Evolutionary conservation across 306 rosid genomes (phyloP).

Genomic region (Trichosanthes cucumerina): DNA sequence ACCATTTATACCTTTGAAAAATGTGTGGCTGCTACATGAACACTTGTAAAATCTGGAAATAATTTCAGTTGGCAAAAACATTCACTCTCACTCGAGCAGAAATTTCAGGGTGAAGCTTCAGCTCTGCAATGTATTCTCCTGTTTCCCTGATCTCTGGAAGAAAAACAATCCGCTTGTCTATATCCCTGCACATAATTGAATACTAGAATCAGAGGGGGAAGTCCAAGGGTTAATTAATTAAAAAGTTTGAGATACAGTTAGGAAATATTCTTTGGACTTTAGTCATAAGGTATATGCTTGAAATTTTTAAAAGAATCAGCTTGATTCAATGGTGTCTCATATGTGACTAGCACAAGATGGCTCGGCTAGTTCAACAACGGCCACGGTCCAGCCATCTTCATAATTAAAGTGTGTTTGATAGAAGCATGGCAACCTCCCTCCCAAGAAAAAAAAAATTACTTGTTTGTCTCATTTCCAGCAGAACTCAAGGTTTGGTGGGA

Average conservation of each 20-base stretch:
- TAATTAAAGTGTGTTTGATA: not conserved
- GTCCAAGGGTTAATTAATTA: not conserved
- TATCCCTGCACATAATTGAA: conserved; percentile 42
- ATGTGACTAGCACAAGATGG: not conserved
- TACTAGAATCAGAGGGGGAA: not conserved
- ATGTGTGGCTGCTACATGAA: conserved; percentile 3
- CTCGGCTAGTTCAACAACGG: not conserved
- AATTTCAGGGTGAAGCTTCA: conserved; percentile 96
- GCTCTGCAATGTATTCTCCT: conserved; percentile 78
- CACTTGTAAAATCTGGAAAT: not conserved
- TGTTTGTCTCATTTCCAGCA: no score
- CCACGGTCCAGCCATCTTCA: not conserved
- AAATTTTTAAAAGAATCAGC: not conserved
- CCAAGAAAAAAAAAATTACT: no score
- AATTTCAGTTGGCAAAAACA: conserved; percentile 60
- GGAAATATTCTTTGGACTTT: not conserved
- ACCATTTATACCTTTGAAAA: not conserved
- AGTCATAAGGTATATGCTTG: not conserved
- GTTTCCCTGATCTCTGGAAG: conserved; percentile 88
- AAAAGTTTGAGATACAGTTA: not conserved
- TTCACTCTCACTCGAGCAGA: conserved; percentile 66
- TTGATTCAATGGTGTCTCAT: not conserved
- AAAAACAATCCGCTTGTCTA: conserved; percentile 74
- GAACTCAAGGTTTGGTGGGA: not conserved
- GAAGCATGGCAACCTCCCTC: not conserved